Conservation (phyloP, 306 rosid species). For the Inga oerstediana region DNA sequence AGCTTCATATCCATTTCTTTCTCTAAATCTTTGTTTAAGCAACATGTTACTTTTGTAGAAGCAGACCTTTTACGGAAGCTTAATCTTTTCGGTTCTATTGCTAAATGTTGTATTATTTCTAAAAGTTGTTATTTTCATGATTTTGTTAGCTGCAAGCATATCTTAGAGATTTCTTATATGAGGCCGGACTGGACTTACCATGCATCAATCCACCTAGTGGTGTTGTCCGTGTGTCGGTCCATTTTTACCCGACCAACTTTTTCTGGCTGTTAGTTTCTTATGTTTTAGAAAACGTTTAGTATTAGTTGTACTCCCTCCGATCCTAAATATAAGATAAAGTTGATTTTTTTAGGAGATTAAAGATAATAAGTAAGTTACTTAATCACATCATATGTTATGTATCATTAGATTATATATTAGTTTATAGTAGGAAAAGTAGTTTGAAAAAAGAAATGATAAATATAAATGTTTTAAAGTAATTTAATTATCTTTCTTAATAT, state of each 20-base stretch:
- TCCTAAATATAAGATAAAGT: no score
- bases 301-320: not conserved
- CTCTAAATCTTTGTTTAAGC: not conserved
- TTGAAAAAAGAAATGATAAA: no score
- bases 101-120: not conserved
- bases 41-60: slow-evolving; percentile 2
- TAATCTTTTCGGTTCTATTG: not conserved
- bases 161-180: not conserved
- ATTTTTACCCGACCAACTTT: not conserved
- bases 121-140: not conserved
- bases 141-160: not conserved
- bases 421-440: no score
- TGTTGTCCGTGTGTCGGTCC: not conserved
- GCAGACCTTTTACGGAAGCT: not conserved
- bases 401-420: no score
- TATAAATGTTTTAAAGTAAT: no score
- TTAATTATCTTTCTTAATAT: no score
- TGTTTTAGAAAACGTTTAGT: not conserved
- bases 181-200: not conserved
- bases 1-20: slow-evolving; percentile 3
- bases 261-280: slow-evolving; percentile 5
- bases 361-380: no score
- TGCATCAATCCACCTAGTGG: not conserved
- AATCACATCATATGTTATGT: no score
- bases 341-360: no score